Base-by-base conservation (phyloP, 345 rosid genomes). In the Arabis hirsuta region DNA sequence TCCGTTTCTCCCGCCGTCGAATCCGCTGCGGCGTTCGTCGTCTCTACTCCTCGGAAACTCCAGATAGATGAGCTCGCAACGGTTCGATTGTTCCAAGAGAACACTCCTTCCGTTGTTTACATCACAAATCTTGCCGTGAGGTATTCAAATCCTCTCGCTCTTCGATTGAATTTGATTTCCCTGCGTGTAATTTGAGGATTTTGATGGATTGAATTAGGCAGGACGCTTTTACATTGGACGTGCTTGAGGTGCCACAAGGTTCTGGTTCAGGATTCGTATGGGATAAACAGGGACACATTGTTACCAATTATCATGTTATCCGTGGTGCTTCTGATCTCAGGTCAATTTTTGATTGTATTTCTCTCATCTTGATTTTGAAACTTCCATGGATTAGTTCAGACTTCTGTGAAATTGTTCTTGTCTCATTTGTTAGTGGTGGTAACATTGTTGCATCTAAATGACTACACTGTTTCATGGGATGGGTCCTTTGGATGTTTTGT, bases 311-410 rank as follows among this genome's bases (percentile, higher is more conserved):
- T 78, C 98, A 91, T 66, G 97, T 94, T 46, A 94, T 94, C 59
- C 96, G 98, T 39, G 97, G 93, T 32, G 98, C 98, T 73, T 94
- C 98, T 73, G 98, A 94, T 82, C 89, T 94, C 88, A 89, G 76
- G 98, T 94, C 13, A 82, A 4, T 19, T 53, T 36, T 14, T 31
- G 22, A 7, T 36, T 36, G 41, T 36, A 0, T 9, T 2, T 36
- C 7, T 16, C 67, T 59, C 13, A 38, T 60, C 12, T 34, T 3
- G 12, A 61, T 52, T 51, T 51, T n/a, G 22, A 22, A 20, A 22
- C 11, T 39, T 22, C 24, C 24, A 22, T 22, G 24, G 24, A 22
- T 22, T 22, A 1, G 2, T 1, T 22, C 24, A 22, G 24, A 22
- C 1, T 22, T 22, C 24, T 22, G 24, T 22, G 24, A 22, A 22